Evolutionary conservation across 2,329 filamentous ascomycete genomes (phyloP).

Genomic region (Botryotinia globosa): DNA sequence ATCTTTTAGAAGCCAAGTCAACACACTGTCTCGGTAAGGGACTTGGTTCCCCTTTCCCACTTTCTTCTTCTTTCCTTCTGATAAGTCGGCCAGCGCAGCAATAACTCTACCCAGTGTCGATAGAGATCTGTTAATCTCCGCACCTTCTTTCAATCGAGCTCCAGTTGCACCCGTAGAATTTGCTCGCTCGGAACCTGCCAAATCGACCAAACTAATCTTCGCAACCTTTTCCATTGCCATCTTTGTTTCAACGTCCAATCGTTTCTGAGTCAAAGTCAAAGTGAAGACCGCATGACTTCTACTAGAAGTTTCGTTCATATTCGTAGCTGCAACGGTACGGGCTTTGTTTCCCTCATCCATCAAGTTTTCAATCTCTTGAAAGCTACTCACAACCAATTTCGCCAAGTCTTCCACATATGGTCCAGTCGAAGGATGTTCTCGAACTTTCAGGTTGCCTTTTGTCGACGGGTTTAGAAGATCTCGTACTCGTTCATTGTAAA

Average conservation of each 20-base stretch:
- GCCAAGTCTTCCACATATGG: slow-evolving; percentile 98
- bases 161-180: slow-evolving; percentile 97
- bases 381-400: slow-evolving; percentile 89
- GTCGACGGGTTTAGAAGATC: slow-evolving; percentile 93
- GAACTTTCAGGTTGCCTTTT: slow-evolving; percentile 93
- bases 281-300: slow-evolving; percentile 98
- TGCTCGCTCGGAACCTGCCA: slow-evolving; percentile 95
- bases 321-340: slow-evolving; percentile 93
- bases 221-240: slow-evolving; percentile 98
- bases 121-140: slow-evolving; percentile 95
- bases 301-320: slow-evolving; percentile 99
- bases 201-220: slow-evolving; percentile 95
- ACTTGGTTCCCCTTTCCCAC: slow-evolving; percentile 70
- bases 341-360: slow-evolving; percentile 99
- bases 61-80: slow-evolving; percentile 78
- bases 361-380: slow-evolving; percentile 91
- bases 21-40: slow-evolving; percentile 92
- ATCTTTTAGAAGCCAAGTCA: slow-evolving; percentile 97
- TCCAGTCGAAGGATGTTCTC: slow-evolving; percentile 95
- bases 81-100: slow-evolving; percentile 87
- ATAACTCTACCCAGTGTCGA: slow-evolving; percentile 97
- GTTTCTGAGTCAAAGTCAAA: slow-evolving; percentile 90
- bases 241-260: slow-evolving; percentile 84
- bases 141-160: slow-evolving; percentile 91
- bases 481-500: slow-evolving; percentile 96